Percentiles rank a stretch among this genome's conserved stretches.
phyloP scores from a whole-genome alignment of 2,329 filamentous ascomycete genomes.

The Escovopsis sp. region DNA sequence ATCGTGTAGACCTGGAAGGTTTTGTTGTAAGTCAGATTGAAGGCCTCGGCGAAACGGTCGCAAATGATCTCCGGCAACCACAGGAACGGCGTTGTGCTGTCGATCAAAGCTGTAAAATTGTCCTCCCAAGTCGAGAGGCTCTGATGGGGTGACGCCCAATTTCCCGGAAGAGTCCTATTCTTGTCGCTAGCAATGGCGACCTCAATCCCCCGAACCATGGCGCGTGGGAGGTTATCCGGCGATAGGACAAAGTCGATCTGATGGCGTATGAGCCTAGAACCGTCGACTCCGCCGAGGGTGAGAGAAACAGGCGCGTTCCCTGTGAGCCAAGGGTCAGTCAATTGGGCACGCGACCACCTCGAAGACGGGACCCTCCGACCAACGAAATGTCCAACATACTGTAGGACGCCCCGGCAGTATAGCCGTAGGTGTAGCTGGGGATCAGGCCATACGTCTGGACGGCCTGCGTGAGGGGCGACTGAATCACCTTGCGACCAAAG shows the following conservation, averaged over 20 bases:
- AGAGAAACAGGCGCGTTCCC: conserved; percentile 36
- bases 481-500: conserved; percentile 32
- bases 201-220: conserved; percentile 43
- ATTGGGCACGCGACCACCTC: not conserved
- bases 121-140: conserved; percentile 29
- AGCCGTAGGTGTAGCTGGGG: conserved; percentile 59
- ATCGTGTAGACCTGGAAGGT: conserved; percentile 50
- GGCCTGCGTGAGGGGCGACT: conserved; percentile 38
- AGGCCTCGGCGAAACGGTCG: conserved; percentile 44
- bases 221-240: conserved; percentile 38
- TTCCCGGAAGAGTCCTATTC: conserved; percentile 11
- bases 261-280: conserved; percentile 44
- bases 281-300: conserved; percentile 57
- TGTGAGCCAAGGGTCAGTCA: conserved; percentile 8
- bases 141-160: conserved; percentile 24
- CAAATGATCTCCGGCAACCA: conserved; percentile 48
- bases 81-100: conserved; percentile 48
- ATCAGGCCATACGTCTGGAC: conserved; percentile 44
- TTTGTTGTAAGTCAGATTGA: conserved; percentile 51
- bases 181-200: conserved; percentile 18
- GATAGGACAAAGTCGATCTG: conserved; percentile 42
- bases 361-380: not conserved
- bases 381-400: conserved; percentile 27
- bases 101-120: conserved; percentile 38
- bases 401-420: conserved; percentile 61